Percentiles rank a stretch among this genome's conserved stretches.
phyloP scores from a whole-genome alignment of 2,329 filamentous ascomycete species.

The Parafenestella ontariensis region DNA sequence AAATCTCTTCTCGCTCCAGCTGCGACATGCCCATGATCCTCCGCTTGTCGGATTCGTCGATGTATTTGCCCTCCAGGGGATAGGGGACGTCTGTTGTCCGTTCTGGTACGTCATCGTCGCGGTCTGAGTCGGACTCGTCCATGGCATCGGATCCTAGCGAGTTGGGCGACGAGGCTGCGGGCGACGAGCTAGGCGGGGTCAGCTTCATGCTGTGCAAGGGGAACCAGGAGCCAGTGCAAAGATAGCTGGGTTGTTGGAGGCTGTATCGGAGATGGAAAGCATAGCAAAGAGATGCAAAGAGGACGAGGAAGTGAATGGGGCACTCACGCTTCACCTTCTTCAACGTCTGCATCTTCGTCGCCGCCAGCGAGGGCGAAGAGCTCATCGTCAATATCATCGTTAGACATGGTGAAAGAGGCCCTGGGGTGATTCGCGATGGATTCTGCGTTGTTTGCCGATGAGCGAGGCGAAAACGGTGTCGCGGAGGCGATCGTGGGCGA shows the following conservation, averaged over 20 bases:
- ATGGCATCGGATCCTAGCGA: slow-evolving; percentile 84
- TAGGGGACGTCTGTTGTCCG: slow-evolving; percentile 72
- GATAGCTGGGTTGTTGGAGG: slow-evolving; percentile 20
- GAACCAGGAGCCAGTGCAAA: slow-evolving; percentile 12
- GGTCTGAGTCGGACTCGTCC: slow-evolving; percentile 73
- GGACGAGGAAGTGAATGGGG: slow-evolving; percentile 17
- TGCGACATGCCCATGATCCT: slow-evolving; percentile 86
- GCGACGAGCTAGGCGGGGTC: slow-evolving; percentile 66
- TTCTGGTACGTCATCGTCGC: slow-evolving; percentile 51
- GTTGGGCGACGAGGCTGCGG: slow-evolving; percentile 68
- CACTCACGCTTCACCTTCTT: slow-evolving; percentile 85
- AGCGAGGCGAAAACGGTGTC: slow-evolving; percentile 8
- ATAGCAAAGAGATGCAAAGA: slow-evolving; percentile 7
- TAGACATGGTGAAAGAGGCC: slow-evolving; percentile 68
- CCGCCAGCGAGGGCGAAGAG: slow-evolving; percentile 91
- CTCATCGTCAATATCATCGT: slow-evolving; percentile 80
- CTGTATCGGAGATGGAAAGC: slow-evolving; percentile 3
- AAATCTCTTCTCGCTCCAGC: slow-evolving; percentile 86
- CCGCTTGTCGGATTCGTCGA: slow-evolving; percentile 60
- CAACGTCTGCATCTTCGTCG: slow-evolving; percentile 64
- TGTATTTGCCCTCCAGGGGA: slow-evolving; percentile 84
- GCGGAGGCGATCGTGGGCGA: slow-evolving; percentile 12
- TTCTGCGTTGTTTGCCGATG: slow-evolving; percentile 2
- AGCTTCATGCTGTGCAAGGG: slow-evolving; percentile 30
- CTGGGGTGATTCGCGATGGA: slow-evolving; percentile 3